These are phyloP conservation scores for Debaryomycetaceae sp. DNA, from an alignment of 1,139 yeast genomes.

Conservation along the genomic window DNA sequence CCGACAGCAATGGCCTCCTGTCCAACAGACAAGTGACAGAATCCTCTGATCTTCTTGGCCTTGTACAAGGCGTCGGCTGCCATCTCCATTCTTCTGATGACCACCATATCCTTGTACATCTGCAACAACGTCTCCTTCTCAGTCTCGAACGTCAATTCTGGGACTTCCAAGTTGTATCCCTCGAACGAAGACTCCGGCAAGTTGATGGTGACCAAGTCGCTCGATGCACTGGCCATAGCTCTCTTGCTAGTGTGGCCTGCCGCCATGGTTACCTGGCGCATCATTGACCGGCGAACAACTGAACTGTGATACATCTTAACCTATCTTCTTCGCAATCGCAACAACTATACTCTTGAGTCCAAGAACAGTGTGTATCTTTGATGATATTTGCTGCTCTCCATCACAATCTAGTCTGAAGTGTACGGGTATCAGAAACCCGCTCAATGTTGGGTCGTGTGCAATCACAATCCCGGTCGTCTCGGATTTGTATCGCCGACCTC, in stretches of 20 bases:
- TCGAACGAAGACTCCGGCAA: slow-evolving; percentile 82
- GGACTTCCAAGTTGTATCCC: slow-evolving; percentile 76
- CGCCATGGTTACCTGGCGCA: neutral
- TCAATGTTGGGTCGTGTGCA: slow-evolving; percentile 1
- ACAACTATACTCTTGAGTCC: neutral
- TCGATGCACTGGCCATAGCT: slow-evolving; percentile 32
- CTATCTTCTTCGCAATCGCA: neutral
- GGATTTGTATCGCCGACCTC: slow-evolving; percentile 4
- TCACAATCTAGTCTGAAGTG: neutral
- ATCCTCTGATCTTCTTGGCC: slow-evolving; percentile 97
- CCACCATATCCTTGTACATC: slow-evolving; percentile 95
- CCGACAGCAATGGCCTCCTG: slow-evolving; percentile 99
- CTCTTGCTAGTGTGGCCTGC: slow-evolving; percentile 17
- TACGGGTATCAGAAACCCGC: slow-evolving; percentile 7
- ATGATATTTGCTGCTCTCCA: neutral
- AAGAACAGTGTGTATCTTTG: neutral
- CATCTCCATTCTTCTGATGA: slow-evolving; percentile 97
- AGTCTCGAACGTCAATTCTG: slow-evolving; percentile 69
- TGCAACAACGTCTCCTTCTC: slow-evolving; percentile 76
- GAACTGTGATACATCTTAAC: slow-evolving; percentile 2
- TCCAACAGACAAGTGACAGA: slow-evolving; percentile 98
- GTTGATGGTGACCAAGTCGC: slow-evolving; percentile 47
- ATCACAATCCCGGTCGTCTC: neutral
- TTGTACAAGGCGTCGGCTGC: slow-evolving; percentile 97
- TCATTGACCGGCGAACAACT: slow-evolving; percentile 5